Percentiles rank a stretch among this genome's conserved stretches.
phyloP scores from a whole-genome alignment of 805 yeast genomes.

The Nakazawaea wyomingensis region DNA sequence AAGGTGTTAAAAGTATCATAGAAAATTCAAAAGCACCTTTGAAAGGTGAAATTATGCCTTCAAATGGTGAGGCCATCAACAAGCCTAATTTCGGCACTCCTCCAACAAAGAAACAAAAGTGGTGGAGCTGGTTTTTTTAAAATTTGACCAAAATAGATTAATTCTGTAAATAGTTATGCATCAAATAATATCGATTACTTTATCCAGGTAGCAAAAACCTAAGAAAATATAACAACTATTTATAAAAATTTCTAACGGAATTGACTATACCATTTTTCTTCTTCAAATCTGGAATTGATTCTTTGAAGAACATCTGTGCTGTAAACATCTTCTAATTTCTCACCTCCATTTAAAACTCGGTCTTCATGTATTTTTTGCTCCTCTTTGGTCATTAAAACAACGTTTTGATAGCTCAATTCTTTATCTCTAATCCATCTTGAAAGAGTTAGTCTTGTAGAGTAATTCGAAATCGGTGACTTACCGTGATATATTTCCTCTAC shows the following conservation, averaged over 20 bases:
- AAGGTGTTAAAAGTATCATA: slow-evolving; percentile 21
- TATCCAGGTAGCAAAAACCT: not conserved
- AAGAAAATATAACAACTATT: slow-evolving; percentile 1
- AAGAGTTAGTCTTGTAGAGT: slow-evolving; percentile 71
- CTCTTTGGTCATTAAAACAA: slow-evolving; percentile 82
- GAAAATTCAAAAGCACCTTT: slow-evolving; percentile 11
- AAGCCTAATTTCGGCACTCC: slow-evolving; percentile 48
- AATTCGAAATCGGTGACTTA: slow-evolving; percentile 81
- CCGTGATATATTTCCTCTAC: slow-evolving; percentile 93
- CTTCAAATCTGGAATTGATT: slow-evolving; percentile 61
- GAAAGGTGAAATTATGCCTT: slow-evolving; percentile 16
- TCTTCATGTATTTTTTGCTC: slow-evolving; percentile 81
- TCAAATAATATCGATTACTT: not conserved
- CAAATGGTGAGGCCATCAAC: slow-evolving; percentile 23
- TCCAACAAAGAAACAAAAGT: slow-evolving; percentile 46
- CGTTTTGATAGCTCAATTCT: slow-evolving; percentile 67
- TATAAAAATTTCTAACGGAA: slow-evolving; percentile 29
- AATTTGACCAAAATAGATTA: not conserved
- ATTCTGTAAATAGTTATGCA: not conserved
- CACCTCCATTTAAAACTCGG: slow-evolving; percentile 66
- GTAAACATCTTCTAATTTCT: slow-evolving; percentile 59
- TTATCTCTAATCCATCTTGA: slow-evolving; percentile 77
- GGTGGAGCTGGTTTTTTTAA: slow-evolving; percentile 58
- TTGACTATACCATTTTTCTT: slow-evolving; percentile 68
- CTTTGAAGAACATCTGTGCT: slow-evolving; percentile 48